Evolutionary conservation across 2,329 filamentous ascomycete species (phyloP).

Genomic region (Apiospora rasikravindrae): DNA sequence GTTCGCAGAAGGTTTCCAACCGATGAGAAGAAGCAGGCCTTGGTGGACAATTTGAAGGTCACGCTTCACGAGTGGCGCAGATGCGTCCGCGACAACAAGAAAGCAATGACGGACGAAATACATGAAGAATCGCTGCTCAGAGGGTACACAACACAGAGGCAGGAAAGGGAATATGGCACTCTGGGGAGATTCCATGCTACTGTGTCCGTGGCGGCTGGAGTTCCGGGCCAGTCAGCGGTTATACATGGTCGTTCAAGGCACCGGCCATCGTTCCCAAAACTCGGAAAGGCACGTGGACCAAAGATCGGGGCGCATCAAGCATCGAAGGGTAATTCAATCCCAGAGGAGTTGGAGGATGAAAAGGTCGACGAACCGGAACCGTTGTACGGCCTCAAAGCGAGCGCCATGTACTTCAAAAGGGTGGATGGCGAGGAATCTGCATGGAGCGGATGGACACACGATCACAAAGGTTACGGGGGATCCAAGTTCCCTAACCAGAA

Average conservation of each 20-base stretch:
- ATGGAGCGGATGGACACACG: neutral
- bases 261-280: neutral
- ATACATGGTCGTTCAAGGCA: neutral
- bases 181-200: neutral
- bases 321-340: neutral
- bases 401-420: constrained; percentile 20
- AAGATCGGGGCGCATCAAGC: neutral
- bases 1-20: neutral
- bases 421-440: neutral
- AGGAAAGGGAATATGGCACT: neutral
- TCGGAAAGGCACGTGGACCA: neutral
- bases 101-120: neutral
- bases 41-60: neutral
- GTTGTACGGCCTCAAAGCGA: constrained; percentile 18
- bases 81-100: neutral
- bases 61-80: neutral
- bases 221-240: neutral
- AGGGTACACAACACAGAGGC: neutral
- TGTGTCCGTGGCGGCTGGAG: neutral
- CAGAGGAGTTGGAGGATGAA: neutral
- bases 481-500: constrained; percentile 22
- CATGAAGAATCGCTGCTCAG: neutral
- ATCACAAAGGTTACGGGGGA: neutral
- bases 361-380: neutral
- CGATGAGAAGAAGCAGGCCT: neutral